phyloP scores from a whole-genome alignment of 2,329 filamentous ascomycete genomes.

The Torrubiellomyces zombiae region DNA sequence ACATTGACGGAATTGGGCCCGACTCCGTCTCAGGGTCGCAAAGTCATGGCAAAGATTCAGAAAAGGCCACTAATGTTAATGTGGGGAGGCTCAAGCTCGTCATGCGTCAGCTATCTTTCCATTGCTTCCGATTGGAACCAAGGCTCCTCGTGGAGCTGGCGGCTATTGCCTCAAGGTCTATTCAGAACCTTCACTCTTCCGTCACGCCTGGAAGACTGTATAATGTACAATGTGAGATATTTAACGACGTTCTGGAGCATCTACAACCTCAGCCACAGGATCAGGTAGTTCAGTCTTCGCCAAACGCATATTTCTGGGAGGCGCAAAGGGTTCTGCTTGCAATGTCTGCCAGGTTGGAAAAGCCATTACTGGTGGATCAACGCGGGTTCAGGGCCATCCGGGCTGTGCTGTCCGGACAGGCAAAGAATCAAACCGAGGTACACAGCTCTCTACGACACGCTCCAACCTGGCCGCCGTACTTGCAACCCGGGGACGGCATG shows the following conservation, averaged over 20 bases:
- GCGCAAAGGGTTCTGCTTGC: constrained; percentile 37
- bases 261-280: constrained; percentile 11
- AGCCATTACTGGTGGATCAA: constrained; percentile 32
- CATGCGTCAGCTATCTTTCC: constrained; percentile 12
- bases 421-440: constrained; percentile 33
- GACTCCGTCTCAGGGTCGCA: no score
- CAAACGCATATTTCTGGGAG: constrained; percentile 29
- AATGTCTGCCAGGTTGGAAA: constrained; percentile 29
- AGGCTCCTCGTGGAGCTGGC: constrained; percentile 16
- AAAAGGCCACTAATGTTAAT: constrained; percentile 5
- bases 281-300: constrained; percentile 9
- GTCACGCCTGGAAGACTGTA: constrained; percentile 8
- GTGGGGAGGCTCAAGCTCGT: constrained; percentile 10
- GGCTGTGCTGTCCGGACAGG: constrained; percentile 32
- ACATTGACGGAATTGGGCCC: no score
- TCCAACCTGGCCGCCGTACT: constrained; percentile 44
- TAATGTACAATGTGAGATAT: constrained; percentile 13
- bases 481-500: constrained; percentile 38
- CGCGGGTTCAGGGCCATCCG: constrained; percentile 37
- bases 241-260: constrained; percentile 13
- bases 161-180: constrained; percentile 11
- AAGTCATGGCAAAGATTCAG: background rate
- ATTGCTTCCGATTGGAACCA: constrained; percentile 17
- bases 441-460: constrained; percentile 30
- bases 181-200: constrained; percentile 9